These are phyloP conservation scores for Candolleomyces aberdarensis DNA, from an alignment of 768 basidiomycete species.

Conservation along the genomic window DNA sequence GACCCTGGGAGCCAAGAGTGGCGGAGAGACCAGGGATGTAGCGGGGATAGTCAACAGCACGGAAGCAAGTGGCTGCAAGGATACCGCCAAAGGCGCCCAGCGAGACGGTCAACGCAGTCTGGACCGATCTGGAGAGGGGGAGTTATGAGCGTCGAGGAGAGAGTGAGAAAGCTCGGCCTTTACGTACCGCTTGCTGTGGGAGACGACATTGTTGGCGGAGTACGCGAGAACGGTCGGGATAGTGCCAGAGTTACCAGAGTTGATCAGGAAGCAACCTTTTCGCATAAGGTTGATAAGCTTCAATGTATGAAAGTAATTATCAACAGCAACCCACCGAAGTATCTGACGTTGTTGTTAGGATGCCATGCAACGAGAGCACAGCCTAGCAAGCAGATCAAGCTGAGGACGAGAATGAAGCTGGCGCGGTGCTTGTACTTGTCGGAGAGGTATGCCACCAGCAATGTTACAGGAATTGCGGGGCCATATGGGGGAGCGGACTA, in stretches of 20 bases:
- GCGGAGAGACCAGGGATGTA: slow-evolving; percentile 44
- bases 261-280: slow-evolving; percentile 41
- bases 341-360: slow-evolving; percentile 33
- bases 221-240: slow-evolving; percentile 43
- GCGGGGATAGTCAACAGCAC: slow-evolving; percentile 38
- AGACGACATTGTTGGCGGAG: slow-evolving; percentile 46
- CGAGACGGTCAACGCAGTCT: slow-evolving; percentile 39
- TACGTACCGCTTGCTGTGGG: slow-evolving; percentile 40
- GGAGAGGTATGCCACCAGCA: slow-evolving; percentile 45
- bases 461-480: slow-evolving; percentile 36
- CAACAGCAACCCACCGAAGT: slow-evolving; percentile 32
- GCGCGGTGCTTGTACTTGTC: slow-evolving; percentile 42
- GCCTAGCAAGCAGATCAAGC: slow-evolving; percentile 36
- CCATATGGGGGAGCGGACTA: slow-evolving; percentile 47
- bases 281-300: neutral
- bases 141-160: neutral
- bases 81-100: slow-evolving; percentile 43
- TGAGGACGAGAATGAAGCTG: slow-evolving; percentile 38
- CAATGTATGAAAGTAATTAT: too few species aligned
- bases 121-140: slow-evolving; percentile 23
- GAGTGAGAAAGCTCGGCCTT: neutral
- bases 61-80: slow-evolving; percentile 39
- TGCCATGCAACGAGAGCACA: slow-evolving; percentile 37
- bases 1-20: slow-evolving; percentile 37
- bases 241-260: slow-evolving; percentile 40